These are phyloP conservation scores for Colletotrichum horii DNA, from an alignment of 2,329 filamentous ascomycete species.

Conservation along the genomic window DNA sequence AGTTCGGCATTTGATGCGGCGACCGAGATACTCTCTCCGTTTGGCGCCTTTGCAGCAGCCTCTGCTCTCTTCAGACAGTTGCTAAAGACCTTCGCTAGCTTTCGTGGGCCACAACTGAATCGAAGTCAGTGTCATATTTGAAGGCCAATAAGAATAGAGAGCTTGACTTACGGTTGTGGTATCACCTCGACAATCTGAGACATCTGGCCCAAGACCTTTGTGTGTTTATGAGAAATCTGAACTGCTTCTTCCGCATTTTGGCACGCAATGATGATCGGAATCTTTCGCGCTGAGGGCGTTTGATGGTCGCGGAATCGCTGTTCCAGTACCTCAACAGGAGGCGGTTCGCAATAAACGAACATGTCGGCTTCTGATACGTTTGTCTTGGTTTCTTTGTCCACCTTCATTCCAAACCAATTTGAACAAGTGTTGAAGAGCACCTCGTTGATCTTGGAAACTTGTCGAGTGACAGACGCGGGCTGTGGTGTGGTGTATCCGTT, in stretches of 20 bases:
- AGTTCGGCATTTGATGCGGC: background rate
- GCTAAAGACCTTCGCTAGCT: conserved; percentile 32
- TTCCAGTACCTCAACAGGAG: conserved; percentile 25
- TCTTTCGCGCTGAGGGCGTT: background rate
- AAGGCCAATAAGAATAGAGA: background rate
- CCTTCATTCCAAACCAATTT: conserved; percentile 39
- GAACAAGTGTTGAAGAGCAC: conserved; percentile 33
- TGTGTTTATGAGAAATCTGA: conserved; percentile 26
- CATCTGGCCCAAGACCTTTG: conserved; percentile 23
- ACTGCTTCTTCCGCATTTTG: conserved; percentile 33
- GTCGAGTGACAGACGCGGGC: background rate
- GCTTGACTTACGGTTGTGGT: conserved; percentile 29
- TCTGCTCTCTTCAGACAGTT: conserved; percentile 24
- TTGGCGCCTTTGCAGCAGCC: background rate
- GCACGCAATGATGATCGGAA: conserved; percentile 33
- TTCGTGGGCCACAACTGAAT: conserved; percentile 28
- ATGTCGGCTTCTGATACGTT: conserved; percentile 24
- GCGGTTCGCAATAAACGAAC: conserved; percentile 31
- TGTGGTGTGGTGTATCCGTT: conserved; percentile 1
- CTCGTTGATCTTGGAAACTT: conserved; percentile 29
- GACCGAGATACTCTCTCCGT: background rate
- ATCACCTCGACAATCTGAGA: conserved; percentile 34
- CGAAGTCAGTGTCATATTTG: background rate
- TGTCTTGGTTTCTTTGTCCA: conserved; percentile 22
- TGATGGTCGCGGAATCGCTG: conserved; percentile 22